Base-by-base conservation (phyloP, 2,329 filamentous ascomycete genomes). In the Epichloe sp. region DNA sequence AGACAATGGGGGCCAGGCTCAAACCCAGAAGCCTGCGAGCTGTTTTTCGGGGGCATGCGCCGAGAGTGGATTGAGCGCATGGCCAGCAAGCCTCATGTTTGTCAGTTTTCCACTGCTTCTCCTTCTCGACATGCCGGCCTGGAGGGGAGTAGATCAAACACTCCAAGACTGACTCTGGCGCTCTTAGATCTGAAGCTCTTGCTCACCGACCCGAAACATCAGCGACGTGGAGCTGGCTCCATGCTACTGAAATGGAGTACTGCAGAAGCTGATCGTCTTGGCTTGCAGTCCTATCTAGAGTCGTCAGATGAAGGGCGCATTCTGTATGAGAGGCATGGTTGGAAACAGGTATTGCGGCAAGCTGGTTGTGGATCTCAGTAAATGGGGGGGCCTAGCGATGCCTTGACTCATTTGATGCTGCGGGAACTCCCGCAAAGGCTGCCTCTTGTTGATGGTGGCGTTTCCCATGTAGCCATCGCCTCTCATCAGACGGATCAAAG, bases 151-250 rank as follows among this genome's bases (percentile, higher is more conserved):
- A 31, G 26, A 31, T 31, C 8, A 31, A 31, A 10, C 26, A 10
- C 26, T 31, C 26, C 26, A 31, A 31, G 26, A 31, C 26, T 31
- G 8, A 10, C 26, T 31, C 26, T 31, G 26, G 26, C 8, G 26
- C 26, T 21, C 11, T 2, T 38, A 69, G 68, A 69, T 49, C 55
- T 71, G 3, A 65, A 67, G 45, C 59, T 67, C 1, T 59, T 71
- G 36, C 65, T 69, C 42, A 71, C 68, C 2, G 60, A 68, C 44
- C 62, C 67, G 1, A 61, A 62, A 14, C 65, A 68, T 50, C 67
- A 69, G 45, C 59, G 60, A 44, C 63, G 63, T 6, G 68, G 68
- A 5, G 63, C 64, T 12, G 68, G 59, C 2, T 57, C 58, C 19
- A 54, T 68, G 56, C 55, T 70, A 52, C 50, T 72, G 44, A 52